Evolutionary conservation across 1,139 yeast species (phyloP).

Genomic region (Kodamaea ohmeri): DNA sequence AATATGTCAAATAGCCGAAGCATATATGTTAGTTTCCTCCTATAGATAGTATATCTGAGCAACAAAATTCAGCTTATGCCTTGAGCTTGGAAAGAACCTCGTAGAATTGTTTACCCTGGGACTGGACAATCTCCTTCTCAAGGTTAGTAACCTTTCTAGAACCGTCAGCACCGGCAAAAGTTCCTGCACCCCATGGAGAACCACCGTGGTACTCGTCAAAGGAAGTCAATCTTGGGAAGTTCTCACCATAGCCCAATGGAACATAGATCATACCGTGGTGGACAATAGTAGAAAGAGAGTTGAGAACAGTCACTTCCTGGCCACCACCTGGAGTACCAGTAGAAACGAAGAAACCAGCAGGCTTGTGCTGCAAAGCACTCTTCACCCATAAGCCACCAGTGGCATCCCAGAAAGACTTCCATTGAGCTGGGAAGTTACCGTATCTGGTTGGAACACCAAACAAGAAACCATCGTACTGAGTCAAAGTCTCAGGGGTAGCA

Average conservation of each 20-base stretch:
- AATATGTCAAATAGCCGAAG: too few species aligned
- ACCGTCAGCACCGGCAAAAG: conserved; percentile 38
- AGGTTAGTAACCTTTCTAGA: conserved; percentile 33
- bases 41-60: too few species aligned
- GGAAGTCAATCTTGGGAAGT: conserved; percentile 27
- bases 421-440: conserved; percentile 40
- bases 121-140: conserved; percentile 33
- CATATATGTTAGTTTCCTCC: too few species aligned
- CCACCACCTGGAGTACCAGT: conserved; percentile 42
- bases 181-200: conserved; percentile 45
- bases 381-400: conserved; percentile 39
- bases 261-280: conserved; percentile 40
- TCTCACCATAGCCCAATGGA: conserved; percentile 36
- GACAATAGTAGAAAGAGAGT: conserved; percentile 30
- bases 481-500: conserved; percentile 32
- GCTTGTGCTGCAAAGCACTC: conserved; percentile 36
- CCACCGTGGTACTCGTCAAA: conserved; percentile 38
- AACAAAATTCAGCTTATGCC: background rate
- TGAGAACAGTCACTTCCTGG: conserved; percentile 37
- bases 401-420: conserved; percentile 38
- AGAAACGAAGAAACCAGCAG: conserved; percentile 37
- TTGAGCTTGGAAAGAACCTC: conserved; percentile 13
- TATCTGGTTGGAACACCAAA: conserved; percentile 42
- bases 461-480: conserved; percentile 35
- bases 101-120: conserved; percentile 37